Evolutionary conservation across 371 early-diverging fungal species (phyloP), one percentile per base, ranked within the genome.

Genomic region (Rhizomucor miehei): DNA sequence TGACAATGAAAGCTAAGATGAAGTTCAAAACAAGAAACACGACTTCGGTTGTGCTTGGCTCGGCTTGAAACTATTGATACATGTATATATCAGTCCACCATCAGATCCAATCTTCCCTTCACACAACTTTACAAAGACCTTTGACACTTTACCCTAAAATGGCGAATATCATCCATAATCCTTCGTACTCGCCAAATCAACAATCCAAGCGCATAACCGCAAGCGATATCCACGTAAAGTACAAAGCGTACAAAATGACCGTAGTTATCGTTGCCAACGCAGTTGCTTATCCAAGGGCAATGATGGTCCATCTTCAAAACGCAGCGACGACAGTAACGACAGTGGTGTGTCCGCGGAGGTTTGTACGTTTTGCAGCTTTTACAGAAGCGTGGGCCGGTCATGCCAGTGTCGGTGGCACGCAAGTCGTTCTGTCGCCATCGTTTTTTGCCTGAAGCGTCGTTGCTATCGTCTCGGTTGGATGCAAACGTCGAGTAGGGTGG

Each of bases 221-320:
- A 84, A 6, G 90, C 80, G 14, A 84, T 54, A 52, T 83, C 76
- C 5, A 85, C 91, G 67, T 69, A 91, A 9, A 82, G 63, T 19
- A 96, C 61, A 61, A 97, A 97, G 14, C 95, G 87, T 17, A 95
- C 40, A 69, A 98, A 98, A 66, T 96, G 88, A 11, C 84, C 87
- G 61, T 90, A 87, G 66, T 98, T 98, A 52, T 60, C 62, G 62
- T 89, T 80, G 3, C 98, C 98, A 24, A 98, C 92, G 75, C 98
- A 98, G 65, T 94, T 97, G 77, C 94, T 91, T 48, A 98, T 87
- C 93, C 99, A 99, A 0, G 95, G 95, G 65, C 98, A 98, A 64
- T 98, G 99, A 60, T 94, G 94, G 59, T 94, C 94, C 92, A 92
- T 91, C 62, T 90, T 93, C 34, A 92, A 77, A 21, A 94, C 87